Evolutionary conservation across 805 yeast genomes (phyloP).

Genomic region (Pichia deserticola): DNA sequence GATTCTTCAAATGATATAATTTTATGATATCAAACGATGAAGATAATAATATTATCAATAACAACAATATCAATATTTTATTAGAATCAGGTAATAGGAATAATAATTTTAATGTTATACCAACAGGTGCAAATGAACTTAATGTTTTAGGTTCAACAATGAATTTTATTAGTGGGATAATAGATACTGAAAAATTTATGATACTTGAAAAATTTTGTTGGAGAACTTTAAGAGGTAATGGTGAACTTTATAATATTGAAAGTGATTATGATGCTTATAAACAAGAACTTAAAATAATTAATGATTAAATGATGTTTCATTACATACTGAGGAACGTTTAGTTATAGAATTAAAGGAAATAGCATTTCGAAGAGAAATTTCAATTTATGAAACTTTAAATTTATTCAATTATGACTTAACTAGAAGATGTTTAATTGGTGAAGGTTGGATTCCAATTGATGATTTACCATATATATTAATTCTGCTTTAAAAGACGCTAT

Average conservation of each 20-base stretch:
- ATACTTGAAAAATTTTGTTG: conserved; percentile 78
- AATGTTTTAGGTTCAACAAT: conserved; percentile 30
- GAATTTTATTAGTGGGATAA: conserved; percentile 70
- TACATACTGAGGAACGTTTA: conserved; percentile 60
- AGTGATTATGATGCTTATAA: conserved; percentile 33
- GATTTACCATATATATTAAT: conserved; percentile 63
- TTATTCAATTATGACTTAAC: conserved; percentile 71
- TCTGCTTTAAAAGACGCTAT: conserved; percentile 58
- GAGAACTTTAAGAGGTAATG: conserved; percentile 93
- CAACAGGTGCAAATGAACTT: conserved; percentile 30
- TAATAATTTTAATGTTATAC: not conserved
- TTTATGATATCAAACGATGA: conserved; percentile 14
- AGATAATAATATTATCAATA: not conserved
- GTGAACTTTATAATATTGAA: conserved; percentile 59
- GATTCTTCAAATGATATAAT: conserved; percentile 9
- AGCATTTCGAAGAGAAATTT: conserved; percentile 68
- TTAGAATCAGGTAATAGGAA: conserved; percentile 16
- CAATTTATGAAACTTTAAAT: conserved; percentile 72
- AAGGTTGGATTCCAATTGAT: conserved; percentile 92
- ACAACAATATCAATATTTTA: not conserved
- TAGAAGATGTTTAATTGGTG: conserved; percentile 84
- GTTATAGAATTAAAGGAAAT: conserved; percentile 72
- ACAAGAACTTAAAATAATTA: conserved; percentile 44
- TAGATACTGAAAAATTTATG: conserved; percentile 59
- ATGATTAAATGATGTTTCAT: conserved; percentile 43